Evolutionary conservation across 2,329 filamentous ascomycete genomes (phyloP), one percentile per base, ranked within the genome.

Genomic region (Fusarium multiceps): DNA sequence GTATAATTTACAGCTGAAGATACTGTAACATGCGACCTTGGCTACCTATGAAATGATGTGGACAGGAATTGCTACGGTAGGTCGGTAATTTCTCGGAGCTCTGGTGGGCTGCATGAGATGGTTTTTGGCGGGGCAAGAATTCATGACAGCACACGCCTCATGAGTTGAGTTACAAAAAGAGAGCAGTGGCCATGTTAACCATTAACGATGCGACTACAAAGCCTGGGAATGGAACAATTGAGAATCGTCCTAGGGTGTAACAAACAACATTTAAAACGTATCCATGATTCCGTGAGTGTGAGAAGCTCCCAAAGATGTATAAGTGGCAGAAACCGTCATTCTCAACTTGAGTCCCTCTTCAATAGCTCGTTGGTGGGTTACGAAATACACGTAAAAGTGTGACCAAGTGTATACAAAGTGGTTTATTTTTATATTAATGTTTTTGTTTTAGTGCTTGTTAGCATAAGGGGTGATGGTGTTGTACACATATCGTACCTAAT

Each of bases 41-140:
- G 18, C 34, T 37, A 37, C 18, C 34, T 48, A 53, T 57, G 59
- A 69, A 70, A 71, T 68, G 68, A 63, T 69, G 71, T 74, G 71
- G 72, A 66, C 71, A 75, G 60, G 65, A 75, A 74, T 74, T 74
- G 66, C 55, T 74, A 64, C 69, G 60, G 61, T 63, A 68, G 68
- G 47, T 68, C 72, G 75, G 75, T 68, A 76, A 75, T 75, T 75
- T 75, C 68, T 77, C 75, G 75, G 75, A 69, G 62, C 66, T 66
- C 34, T 71, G 55, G 63, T 74, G 66, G 64, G 60, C 49, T 66
- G 46, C 43, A 54, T 73, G 69, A 72, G 68, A 64, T 69, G 59
- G 48, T 72, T 66, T 73, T 69, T 69, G 68, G 71, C 59, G 71
- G 71, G 71, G 69, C 69, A 70, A 62, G 59, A 54, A 60, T 57